A percentile compares a stretch with the other conserved stretches of the same genome.
phyloP scores from a whole-genome alignment of 2,329 filamentous ascomycete genomes.

The Fusarium acutatum region DNA sequence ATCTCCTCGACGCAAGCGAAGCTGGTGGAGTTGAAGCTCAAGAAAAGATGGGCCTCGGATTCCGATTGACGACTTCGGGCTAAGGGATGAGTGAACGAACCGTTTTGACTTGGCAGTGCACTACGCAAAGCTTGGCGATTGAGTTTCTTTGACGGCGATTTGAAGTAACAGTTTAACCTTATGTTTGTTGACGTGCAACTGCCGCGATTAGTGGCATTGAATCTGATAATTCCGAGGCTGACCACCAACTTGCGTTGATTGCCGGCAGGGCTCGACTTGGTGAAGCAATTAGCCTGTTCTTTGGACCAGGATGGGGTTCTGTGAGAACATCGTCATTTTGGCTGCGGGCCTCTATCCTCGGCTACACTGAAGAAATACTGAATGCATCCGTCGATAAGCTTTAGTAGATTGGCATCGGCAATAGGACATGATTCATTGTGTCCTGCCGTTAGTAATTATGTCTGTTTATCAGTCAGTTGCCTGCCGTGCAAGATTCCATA shows the following conservation, averaged over 20 bases:
- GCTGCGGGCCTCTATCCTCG: not conserved
- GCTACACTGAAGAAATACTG: not conserved
- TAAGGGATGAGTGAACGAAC: not conserved
- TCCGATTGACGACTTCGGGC: slow-evolving; percentile 15
- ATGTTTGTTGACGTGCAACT: not conserved
- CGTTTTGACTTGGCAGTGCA: not conserved
- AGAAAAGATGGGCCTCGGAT: not conserved
- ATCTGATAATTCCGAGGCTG: not conserved
- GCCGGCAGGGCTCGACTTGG: not conserved
- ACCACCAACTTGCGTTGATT: not conserved
- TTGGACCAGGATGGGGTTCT: not conserved
- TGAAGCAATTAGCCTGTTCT: not conserved
- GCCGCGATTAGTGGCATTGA: not conserved
- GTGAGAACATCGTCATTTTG: not conserved
- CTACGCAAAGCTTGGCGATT: slow-evolving; percentile 13
- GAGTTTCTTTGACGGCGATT: not conserved
- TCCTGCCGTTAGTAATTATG: too few species aligned
- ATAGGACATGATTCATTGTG: not conserved
- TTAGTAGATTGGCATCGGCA: too few species aligned
- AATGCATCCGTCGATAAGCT: not conserved
- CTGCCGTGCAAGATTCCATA: fast-evolving
- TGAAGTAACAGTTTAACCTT: not conserved
- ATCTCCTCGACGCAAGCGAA: not conserved
- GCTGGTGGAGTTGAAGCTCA: not conserved
- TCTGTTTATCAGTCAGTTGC: not conserved